A percentile compares a stretch with the other conserved stretches of the same genome.
Conservation (phyloP, 2,329 filamentous ascomycete species). For the Colletotrichum karsti region DNA sequence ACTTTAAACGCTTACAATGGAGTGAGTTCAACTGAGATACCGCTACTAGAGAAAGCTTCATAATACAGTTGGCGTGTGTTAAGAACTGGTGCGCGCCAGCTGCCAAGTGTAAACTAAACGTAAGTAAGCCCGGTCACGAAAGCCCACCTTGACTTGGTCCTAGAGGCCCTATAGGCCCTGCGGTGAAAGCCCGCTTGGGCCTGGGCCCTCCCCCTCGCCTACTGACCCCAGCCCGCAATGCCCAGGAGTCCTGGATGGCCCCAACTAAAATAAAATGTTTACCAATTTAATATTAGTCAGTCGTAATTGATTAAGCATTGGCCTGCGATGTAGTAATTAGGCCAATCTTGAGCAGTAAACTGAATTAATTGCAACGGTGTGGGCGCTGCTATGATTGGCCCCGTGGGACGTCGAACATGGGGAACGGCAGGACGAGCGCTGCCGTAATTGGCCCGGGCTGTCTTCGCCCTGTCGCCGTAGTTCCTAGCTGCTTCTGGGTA, state of each 20-base stretch:
- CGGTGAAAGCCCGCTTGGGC: neutral
- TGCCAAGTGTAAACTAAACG: neutral
- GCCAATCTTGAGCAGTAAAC: neutral
- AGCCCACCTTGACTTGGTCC: neutral
- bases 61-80: neutral
- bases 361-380: neutral
- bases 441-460: neutral
- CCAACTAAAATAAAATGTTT: neutral
- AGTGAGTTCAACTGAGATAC: slow-evolving; percentile 14
- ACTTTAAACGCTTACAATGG: slow-evolving; percentile 2
- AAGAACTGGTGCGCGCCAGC: slow-evolving; percentile 9
- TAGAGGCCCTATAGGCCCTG: neutral
- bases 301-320: neutral
- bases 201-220: no score
- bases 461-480: neutral
- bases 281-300: neutral
- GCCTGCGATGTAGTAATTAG: neutral
- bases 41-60: neutral
- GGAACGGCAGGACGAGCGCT: neutral
- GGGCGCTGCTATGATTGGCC: neutral
- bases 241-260: neutral
- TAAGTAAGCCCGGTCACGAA: no score
- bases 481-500: neutral
- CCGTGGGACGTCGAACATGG: neutral
- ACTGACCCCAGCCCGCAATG: neutral